Evolutionary conservation across 805 yeast genomes (phyloP).

Genomic region (Torulaspora delbrueckii): DNA sequence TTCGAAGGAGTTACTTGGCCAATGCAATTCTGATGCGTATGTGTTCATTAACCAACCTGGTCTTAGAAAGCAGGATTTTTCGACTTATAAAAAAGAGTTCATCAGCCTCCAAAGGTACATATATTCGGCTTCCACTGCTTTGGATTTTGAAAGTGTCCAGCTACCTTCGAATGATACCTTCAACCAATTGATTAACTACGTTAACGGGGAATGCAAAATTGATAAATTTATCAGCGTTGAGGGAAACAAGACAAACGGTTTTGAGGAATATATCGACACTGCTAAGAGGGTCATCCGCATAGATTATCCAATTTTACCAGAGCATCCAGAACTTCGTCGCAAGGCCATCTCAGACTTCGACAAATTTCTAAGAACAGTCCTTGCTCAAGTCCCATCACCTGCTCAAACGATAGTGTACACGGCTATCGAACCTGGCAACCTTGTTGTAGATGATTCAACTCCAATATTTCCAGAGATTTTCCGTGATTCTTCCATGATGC

Average conservation of each 20-base stretch:
- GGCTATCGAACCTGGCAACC: slow-evolving; percentile 31
- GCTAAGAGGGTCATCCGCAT: slow-evolving; percentile 58
- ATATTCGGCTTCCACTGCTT: slow-evolving; percentile 53
- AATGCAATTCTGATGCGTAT: slow-evolving; percentile 54
- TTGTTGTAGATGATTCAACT: background rate
- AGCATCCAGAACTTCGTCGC: slow-evolving; percentile 30
- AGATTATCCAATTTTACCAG: slow-evolving; percentile 49
- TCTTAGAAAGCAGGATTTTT: slow-evolving; percentile 44
- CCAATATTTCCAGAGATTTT: slow-evolving; percentile 51
- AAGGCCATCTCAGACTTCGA: slow-evolving; percentile 40
- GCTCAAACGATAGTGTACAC: slow-evolving; percentile 58
- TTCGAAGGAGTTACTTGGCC: slow-evolving; percentile 31
- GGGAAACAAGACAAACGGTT: slow-evolving; percentile 41
- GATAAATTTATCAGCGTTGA: slow-evolving; percentile 21
- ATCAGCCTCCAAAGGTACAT: slow-evolving; percentile 48
- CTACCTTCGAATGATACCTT: slow-evolving; percentile 19
- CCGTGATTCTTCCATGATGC: slow-evolving; percentile 43
- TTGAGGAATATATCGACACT: slow-evolving; percentile 57
- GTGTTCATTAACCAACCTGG: slow-evolving; percentile 54
- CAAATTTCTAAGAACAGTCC: slow-evolving; percentile 46
- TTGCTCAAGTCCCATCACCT: slow-evolving; percentile 74
- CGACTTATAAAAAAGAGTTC: slow-evolving; percentile 40
- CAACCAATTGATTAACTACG: slow-evolving; percentile 17
- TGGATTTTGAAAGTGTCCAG: slow-evolving; percentile 51
- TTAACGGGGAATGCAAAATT: slow-evolving; percentile 25